These are phyloP conservation scores for Knufia fluminis DNA, from an alignment of 2,329 filamentous ascomycete genomes.

Conservation along the genomic window DNA sequence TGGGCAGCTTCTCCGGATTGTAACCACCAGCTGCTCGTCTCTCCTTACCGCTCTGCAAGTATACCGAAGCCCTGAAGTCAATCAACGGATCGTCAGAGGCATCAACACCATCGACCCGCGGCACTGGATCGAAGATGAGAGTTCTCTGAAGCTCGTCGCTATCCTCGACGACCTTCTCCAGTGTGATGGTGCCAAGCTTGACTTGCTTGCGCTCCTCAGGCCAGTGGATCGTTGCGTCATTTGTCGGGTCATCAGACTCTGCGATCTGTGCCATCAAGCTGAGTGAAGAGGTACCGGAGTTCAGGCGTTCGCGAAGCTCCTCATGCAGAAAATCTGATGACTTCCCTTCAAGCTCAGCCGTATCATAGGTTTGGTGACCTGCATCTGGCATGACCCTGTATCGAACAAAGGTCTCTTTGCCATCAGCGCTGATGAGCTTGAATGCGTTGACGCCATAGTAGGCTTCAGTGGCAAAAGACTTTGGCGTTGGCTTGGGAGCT, in stretches of 20 bases:
- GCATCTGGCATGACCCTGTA: conserved; percentile 42
- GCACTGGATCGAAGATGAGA: conserved; percentile 51
- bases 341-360: conserved; percentile 32
- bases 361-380: conserved; percentile 33
- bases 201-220: conserved; percentile 42
- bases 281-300: conserved; percentile 33
- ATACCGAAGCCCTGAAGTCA: conserved; percentile 47
- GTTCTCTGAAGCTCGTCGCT: conserved; percentile 39
- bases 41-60: conserved; percentile 47
- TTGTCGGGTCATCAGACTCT: conserved; percentile 37
- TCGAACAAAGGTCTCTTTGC: conserved; percentile 38
- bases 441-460: conserved; percentile 35
- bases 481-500: conserved; percentile 42
- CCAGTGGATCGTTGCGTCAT: conserved; percentile 46
- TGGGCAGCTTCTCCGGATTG: conserved; percentile 9
- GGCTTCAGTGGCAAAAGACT: conserved; percentile 39
- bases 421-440: conserved; percentile 30
- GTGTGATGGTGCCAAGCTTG: conserved; percentile 41
- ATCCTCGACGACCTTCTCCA: conserved; percentile 33
- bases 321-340: conserved; percentile 41
- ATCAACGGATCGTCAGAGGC: conserved; percentile 46
- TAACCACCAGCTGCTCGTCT: conserved; percentile 36
- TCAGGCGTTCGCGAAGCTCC: conserved; percentile 33
- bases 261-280: conserved; percentile 44
- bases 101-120: conserved; percentile 46